phyloP scores from a whole-genome alignment of 2,329 filamentous ascomycete genomes.

The Cryphonectria japonica region DNA sequence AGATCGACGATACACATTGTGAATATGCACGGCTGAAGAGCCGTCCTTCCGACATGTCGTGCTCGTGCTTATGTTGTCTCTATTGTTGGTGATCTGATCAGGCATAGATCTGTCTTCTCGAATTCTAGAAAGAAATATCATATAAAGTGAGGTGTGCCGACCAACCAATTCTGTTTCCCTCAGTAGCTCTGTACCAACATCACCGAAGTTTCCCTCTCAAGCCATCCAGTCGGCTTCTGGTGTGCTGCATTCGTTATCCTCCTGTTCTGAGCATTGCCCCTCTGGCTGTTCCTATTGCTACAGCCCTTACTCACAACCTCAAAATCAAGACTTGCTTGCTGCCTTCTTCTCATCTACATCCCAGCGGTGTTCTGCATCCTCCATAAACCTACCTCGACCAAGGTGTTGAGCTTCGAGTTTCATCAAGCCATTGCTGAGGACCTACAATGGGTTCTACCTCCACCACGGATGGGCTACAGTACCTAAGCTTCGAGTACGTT shows the following conservation, averaged over 20 bases:
- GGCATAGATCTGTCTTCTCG: neutral
- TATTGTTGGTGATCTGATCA: neutral
- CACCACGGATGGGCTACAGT: neutral
- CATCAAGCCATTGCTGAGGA: neutral
- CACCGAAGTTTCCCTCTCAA: neutral
- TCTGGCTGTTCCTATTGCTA: neutral
- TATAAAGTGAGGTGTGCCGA: neutral
- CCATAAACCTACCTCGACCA: neutral
- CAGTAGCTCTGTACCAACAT: neutral
- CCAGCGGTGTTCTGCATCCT: neutral
- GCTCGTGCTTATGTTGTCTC: neutral
- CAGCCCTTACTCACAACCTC: neutral
- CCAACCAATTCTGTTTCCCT: neutral
- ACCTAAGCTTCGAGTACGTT: conserved; percentile 3
- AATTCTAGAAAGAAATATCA: neutral
- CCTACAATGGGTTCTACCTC: neutral
- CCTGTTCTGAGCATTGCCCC: neutral
- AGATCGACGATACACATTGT: neutral
- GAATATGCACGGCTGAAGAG: neutral
- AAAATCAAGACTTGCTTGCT: neutral
- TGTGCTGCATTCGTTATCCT: neutral
- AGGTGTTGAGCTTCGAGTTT: neutral
- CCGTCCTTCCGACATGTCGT: neutral
- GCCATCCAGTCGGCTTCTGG: neutral
- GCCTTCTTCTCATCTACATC: neutral